Evolutionary conservation across 2,329 filamentous ascomycete genomes (phyloP).

Genomic region (Fusarium xyrophilum): DNA sequence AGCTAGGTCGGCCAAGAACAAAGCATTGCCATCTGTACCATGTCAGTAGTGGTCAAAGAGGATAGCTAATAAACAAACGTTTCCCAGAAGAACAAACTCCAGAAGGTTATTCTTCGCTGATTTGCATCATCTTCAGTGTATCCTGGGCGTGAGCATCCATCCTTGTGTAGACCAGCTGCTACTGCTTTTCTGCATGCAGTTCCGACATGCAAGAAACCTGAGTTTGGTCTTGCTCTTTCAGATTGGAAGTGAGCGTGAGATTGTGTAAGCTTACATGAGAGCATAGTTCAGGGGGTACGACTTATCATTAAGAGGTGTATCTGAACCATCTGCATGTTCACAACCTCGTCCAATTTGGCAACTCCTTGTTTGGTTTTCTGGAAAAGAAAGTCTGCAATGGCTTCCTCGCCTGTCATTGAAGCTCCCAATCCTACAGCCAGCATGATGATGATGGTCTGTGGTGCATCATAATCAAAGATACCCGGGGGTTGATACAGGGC

Average conservation of each 20-base stretch:
- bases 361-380: conserved; percentile 51
- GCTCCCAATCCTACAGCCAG: conserved; percentile 49
- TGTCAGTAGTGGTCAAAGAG: neutral
- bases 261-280: neutral
- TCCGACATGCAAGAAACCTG: conserved; percentile 51
- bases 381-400: conserved; percentile 51
- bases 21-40: conserved; percentile 52
- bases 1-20: conserved; percentile 51
- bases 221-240: conserved; percentile 54
- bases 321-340: conserved; percentile 54
- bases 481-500: conserved; percentile 45
- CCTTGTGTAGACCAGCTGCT: conserved; percentile 53
- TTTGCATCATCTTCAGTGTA: conserved; percentile 46
- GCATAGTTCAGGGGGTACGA: conserved; percentile 4
- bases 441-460: conserved; percentile 48
- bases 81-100: conserved; percentile 52
- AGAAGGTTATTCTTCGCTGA: conserved; percentile 47
- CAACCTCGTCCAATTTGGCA: conserved; percentile 50
- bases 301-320: conserved; percentile 55
- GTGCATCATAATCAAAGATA: conserved; percentile 44
- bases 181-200: conserved; percentile 52
- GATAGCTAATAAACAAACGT: conserved; percentile 40
- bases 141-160: conserved; percentile 43
- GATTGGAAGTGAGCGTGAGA: conserved; percentile 51
- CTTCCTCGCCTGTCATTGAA: conserved; percentile 48